Base-by-base conservation (phyloP, 345 rosid genomes). In the Raphanus raphanistrum region DNA sequence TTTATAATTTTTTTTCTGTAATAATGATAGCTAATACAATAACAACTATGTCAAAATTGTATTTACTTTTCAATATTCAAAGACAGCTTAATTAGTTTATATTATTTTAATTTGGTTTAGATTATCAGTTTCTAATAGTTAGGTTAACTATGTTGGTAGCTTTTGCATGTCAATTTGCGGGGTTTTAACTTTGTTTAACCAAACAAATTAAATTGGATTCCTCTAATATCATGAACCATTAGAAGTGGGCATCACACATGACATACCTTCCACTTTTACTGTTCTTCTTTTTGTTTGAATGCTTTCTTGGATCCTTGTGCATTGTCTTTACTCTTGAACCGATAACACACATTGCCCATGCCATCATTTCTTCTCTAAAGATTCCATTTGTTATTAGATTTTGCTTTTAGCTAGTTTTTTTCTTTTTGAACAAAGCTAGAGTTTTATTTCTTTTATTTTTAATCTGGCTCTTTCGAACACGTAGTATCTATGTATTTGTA, bases 281-380 rank as follows among this genome's bases (percentile, higher is more conserved):
- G n/a, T 68, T 43, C 11, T 4, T 57, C 32, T 5, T 10, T 63
- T 31, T 17, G 45, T 58, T 59, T 60, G 48, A 63, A 36, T 32
- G 32, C 12, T 13, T 60, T 68, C 68, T 76, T 76, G 79, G 79
- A 76, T 76, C 62, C 16, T 68, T 68, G 68, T 60, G 74, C 54
- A 60, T 45, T 68, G 62, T 76, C 74, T 60, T 48, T 74, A 76
- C 63, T 5, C 21, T 68, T 68, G 36, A 68, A 68, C 68, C 68
- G 4, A 68, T 50, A 60, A 31, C 48, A 35, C 79, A 60, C 68
- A 68, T 75, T 21, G 38, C 36, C 54, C 68, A 45, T 76, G 73
- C 68, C 61, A 76, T 68, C 73, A 68, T 66, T 74, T 66, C 62
- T 66, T 75, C 43, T 41, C 21, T n/a, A 27, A 64, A 65, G 12